Base-by-base conservation (phyloP, 1,284 basidiomycete genomes). In the Ustilago hordei region DNA sequence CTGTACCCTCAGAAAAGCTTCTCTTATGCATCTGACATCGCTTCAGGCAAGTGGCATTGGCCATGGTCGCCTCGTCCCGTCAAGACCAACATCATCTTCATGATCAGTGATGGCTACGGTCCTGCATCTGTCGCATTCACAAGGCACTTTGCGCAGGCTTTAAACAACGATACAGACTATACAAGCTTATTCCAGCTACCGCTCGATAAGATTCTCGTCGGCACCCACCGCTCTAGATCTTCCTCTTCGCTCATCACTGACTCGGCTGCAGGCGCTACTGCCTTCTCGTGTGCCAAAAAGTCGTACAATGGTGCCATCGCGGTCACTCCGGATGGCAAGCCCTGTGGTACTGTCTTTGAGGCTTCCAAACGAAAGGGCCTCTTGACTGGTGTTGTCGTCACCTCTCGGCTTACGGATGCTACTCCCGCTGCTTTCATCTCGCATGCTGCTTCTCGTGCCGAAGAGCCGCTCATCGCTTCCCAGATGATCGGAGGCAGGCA, bases 261-360 rank as follows among this genome's bases (percentile, higher is more conserved):
- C 69, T 85, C 84, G 6, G 86, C 86, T 9, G 86, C 86, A 0
- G 86, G 86, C 4, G 86, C 86, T 1, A 87, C 86, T 7, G 86
- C 86, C 2, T 87, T 87, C 56, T 67, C 84, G 19, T 86, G 85
- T 58, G 86, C 67, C 3, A 48, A 80, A 38, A 86, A 87, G 64
- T 86, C 84, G 41, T 87, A 84, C 72, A 87, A 87, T 68, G 86
- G 86, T 23, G 86, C 81, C 0, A 87, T 87, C 64, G 85, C 79
- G 3, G 82, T 86, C 13, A 81, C 83, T 17, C 57, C 69, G 4
- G 69, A 76, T 15, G 72, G 71, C 38, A 64, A 75, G 38, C 79
- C 86, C 0, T 86, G 85, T 60, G 86, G 86, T 8, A 87, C 86
- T 5, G 73, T 87, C n/a, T 84, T 87, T 36, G 86, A 87, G 67